phyloP scores from a whole-genome alignment of 2,329 filamentous ascomycete genomes.

The Calcarisporium arbuscula region DNA sequence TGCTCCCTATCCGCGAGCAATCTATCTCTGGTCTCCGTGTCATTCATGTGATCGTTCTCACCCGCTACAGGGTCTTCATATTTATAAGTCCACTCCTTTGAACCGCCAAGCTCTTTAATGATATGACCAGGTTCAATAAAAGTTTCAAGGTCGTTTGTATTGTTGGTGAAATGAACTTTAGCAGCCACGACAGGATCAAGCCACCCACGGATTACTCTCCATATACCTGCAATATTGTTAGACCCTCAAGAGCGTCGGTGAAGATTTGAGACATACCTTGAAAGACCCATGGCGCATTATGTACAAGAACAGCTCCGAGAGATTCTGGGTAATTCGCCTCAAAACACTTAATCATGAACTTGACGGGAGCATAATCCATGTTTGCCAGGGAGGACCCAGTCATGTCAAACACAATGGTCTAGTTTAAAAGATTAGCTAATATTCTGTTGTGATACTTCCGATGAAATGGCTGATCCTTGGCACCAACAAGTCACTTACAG shows the following conservation, averaged over 20 bases:
- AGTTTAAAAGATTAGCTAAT: no score
- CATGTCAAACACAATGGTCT: slow-evolving; percentile 96
- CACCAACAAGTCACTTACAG: slow-evolving; percentile 60
- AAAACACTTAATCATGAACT: slow-evolving; percentile 99
- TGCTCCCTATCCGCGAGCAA: slow-evolving; percentile 57
- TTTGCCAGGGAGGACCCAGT: slow-evolving; percentile 88
- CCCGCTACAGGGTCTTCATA: slow-evolving; percentile 70
- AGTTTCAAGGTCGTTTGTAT: slow-evolving; percentile 66
- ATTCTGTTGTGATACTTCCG: background rate
- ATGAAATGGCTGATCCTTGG: no score
- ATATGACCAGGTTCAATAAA: slow-evolving; percentile 69
- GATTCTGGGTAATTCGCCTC: slow-evolving; percentile 98
- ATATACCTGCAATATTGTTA: slow-evolving; percentile 58
- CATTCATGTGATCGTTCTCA: slow-evolving; percentile 73
- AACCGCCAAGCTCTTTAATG: slow-evolving; percentile 76
- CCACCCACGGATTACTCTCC: slow-evolving; percentile 94
- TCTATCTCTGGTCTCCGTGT: slow-evolving; percentile 53
- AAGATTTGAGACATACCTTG: slow-evolving; percentile 53
- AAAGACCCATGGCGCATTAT: slow-evolving; percentile 96
- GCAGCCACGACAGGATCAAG: slow-evolving; percentile 90
- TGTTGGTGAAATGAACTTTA: slow-evolving; percentile 92
- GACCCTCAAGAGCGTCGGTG: background rate
- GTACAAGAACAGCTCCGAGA: slow-evolving; percentile 81
- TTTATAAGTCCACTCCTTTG: slow-evolving; percentile 76
- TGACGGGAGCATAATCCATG: slow-evolving; percentile 97